Conservation (phyloP, 1,284 basidiomycete species). For the Rhizoctonia solani region DNA sequence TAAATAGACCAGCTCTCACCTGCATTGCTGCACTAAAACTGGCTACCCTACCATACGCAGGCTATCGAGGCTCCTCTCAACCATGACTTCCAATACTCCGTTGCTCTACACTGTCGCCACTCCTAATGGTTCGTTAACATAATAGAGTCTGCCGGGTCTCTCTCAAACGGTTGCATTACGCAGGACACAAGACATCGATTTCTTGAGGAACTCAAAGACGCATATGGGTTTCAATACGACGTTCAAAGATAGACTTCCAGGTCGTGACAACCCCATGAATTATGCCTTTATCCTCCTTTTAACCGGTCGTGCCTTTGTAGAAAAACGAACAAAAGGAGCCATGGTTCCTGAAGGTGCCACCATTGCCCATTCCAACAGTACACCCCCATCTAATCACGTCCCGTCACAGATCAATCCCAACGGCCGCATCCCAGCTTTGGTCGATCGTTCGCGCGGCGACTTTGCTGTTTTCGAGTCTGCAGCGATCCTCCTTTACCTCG, state of each 20-base stretch:
- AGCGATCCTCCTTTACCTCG: constrained; percentile 68
- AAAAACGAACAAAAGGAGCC: constrained; percentile 60
- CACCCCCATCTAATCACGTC: not conserved
- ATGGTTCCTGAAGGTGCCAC: constrained; percentile 56
- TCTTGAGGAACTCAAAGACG: constrained; percentile 70
- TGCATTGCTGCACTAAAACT: not conserved
- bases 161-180: constrained; percentile 27
- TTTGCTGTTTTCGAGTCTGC: constrained; percentile 71
- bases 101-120: constrained; percentile 66
- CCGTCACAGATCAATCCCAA: constrained; percentile 61
- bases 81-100: constrained; percentile 51
- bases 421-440: constrained; percentile 63
- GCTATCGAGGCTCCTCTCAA: not conserved
- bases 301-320: too few species aligned
- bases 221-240: constrained; percentile 66
- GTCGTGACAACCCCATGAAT: not conserved
- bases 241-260: constrained; percentile 56
- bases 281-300: not conserved
- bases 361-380: not conserved
- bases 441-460: constrained; percentile 56
- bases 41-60: not conserved
- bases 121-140: constrained; percentile 59
- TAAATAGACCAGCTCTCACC: not conserved
- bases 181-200: constrained; percentile 51
- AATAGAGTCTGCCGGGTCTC: not conserved